Evolutionary conservation across 2,329 filamentous ascomycete genomes (phyloP), one percentile per base, ranked within the genome.

Genomic region (Daldinia sp.): DNA sequence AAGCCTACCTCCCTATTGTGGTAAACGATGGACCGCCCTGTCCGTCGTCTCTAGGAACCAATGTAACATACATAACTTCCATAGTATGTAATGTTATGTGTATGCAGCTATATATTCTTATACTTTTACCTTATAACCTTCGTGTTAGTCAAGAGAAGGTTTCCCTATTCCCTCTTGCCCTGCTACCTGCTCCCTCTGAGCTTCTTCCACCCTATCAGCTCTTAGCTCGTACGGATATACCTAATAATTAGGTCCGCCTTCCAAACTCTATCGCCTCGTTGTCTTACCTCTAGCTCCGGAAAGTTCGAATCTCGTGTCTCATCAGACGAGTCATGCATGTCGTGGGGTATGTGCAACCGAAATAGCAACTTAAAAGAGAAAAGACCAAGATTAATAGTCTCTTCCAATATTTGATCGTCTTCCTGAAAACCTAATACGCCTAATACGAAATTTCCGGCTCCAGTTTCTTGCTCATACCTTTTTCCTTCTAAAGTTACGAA

Each of bases 111-210:
- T 52, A 60, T 54, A 49, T 57, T 57, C 58, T 50, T 58, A 45
- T 45, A 56, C 58, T 54, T 68, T 57, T 19, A n/a, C 50, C 54
- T 11, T 48, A 51, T 34, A 68, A 63, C 62, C 57, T 66, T 63
- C 45, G 29, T 60, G 51, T 52, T 51, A 25, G 19, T 39, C 50
- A 5, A 47, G 50, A 53, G 58, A 45, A 56, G 37, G 41, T 34
- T 63, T 49, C 37, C 58, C 32, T 45, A 32, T 57, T 32, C 39
- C 32, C 35, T 10, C 47, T 11, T 34, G 4, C 4, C 15, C 56
- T 57, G 23, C 43, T n/a, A n/a, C n/a, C n/a, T n/a, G n/a, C n/a
- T n/a, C n/a, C n/a, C n/a, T 9, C 21, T 39, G 39, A 35, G 35
- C 34, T 49, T 47, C 54, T 10, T n/a, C n/a, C n/a, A n/a, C n/a